Base-by-base conservation (phyloP, 2,329 filamentous ascomycete species). In the Aspergillus sp. region DNA sequence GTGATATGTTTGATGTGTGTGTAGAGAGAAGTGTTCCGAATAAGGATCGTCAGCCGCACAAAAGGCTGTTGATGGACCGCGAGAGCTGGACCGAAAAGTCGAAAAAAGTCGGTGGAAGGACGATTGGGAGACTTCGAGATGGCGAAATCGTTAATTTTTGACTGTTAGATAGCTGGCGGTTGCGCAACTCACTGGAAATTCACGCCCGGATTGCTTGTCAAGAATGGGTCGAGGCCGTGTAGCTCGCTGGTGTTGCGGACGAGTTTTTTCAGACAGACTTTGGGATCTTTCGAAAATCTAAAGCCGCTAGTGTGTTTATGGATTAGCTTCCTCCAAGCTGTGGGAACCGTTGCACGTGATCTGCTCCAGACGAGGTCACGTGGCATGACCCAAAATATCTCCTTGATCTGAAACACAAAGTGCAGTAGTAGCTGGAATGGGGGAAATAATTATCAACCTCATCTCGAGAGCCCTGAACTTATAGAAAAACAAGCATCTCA, bases 281-380 rank as follows among this genome's bases (percentile, higher is more conserved):
- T 71, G 68, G 69, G 72, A 73, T 74, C 73, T 74, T 74, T 75
- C 72, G 74, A 77, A 77, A 77, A 76, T 75, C 69, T 74, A 69
- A 70, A 50, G 7, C 57, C 70, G 69, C 76, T 77, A 77, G 63
- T n/a, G 64, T 61, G 1, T 34, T 57, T 38, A 0, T 2, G 65
- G 62, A 43, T 55, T 77, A 77, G 76, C 50, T 56, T 46, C 2
- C 1, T 15, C 57, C 22, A 49, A 58, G 61, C 66, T 69, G 69
- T 66, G 66, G 63, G 66, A 61, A 59, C 43, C 51, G 13, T 7
- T 13, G 4, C 71, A 72, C 72, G 72, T 75, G 69, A 23, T 0
- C 15, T 1, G 1, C 4, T 25, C 23, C 19, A 68, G 67, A 68
- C 64, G 66, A 69, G 63, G 25, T 71, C 75, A 77, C 74, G 68